Percentiles rank a stretch among this genome's conserved stretches.
Conservation (phyloP, 208 protist species). For the Porcisia deanei region DNA sequence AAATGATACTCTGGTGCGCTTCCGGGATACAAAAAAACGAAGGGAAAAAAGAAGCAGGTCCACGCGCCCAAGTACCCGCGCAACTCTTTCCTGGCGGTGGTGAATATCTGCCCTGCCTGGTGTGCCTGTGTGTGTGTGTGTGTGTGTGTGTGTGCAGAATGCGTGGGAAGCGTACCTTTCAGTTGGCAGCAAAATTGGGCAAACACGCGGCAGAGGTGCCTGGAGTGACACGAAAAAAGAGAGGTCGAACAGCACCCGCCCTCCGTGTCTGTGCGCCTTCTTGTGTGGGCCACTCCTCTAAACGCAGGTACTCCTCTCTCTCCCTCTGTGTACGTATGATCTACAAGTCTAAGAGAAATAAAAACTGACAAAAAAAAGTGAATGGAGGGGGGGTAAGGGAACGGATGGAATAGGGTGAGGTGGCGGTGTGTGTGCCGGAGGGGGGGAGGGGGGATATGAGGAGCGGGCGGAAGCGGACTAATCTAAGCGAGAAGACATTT, state of each 20-base stretch:
- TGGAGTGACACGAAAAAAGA: not conserved
- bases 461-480: no score
- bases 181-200: not conserved
- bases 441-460: no score
- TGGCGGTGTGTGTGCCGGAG: no score
- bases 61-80: not conserved
- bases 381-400: not conserved
- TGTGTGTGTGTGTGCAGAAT: not conserved
- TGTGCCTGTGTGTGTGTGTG: not conserved
- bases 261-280: no score
- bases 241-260: not conserved
- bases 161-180: not conserved
- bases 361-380: not conserved
- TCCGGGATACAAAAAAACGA: not conserved
- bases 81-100: not conserved
- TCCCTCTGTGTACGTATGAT: not conserved
- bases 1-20: not conserved
- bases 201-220: not conserved
- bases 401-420: not conserved
- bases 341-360: not conserved
- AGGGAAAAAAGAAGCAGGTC: not conserved
- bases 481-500: no score
- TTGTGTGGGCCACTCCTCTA: not conserved
- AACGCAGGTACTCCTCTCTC: not conserved
- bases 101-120: not conserved